Percentiles rank a stretch among this genome's conserved stretches.
phyloP scores from a whole-genome alignment of 768 basidiomycete species.

The Mycena indigotica region DNA sequence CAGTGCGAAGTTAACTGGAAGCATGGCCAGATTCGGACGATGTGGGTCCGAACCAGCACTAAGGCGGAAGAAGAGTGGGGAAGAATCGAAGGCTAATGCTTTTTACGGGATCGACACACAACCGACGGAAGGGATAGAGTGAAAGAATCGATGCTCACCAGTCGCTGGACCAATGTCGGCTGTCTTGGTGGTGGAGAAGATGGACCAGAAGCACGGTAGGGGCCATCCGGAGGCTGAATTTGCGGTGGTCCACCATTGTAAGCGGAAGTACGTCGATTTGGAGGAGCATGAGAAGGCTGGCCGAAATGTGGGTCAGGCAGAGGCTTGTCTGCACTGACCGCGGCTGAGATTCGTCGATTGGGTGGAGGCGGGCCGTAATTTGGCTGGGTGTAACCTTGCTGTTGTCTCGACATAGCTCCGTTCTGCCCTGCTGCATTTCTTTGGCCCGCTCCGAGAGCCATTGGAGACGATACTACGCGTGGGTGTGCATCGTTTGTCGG shows the following conservation, averaged over 20 bases:
- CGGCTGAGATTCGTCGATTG: constrained; percentile 18
- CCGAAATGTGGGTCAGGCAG: constrained; percentile 23
- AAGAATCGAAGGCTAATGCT: constrained; percentile 10
- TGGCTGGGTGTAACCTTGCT: constrained; percentile 18
- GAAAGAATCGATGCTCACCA: constrained; percentile 1
- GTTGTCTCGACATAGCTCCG: constrained; percentile 9
- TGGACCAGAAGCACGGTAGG: background rate
- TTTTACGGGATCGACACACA: constrained; percentile 18
- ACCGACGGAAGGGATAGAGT: constrained; percentile 4
- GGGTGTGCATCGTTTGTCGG: background rate
- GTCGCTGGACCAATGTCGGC: background rate
- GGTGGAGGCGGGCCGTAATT: background rate
- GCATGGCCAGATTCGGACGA: constrained; percentile 6
- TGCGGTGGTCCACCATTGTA: constrained; percentile 2
- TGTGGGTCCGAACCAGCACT: constrained; percentile 15
- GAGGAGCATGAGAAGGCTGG: constrained; percentile 20
- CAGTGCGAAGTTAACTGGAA: background rate
- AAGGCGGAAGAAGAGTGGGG: constrained; percentile 19
- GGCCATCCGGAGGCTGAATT: background rate
- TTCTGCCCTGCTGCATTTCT: constrained; percentile 9
- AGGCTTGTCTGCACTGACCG: constrained; percentile 20
- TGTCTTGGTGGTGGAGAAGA: background rate
- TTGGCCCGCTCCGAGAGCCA: constrained; percentile 12
- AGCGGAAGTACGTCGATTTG: constrained; percentile 19
- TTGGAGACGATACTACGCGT: constrained; percentile 21